Evolutionary conservation across 1,139 yeast genomes (phyloP).

Genomic region (Lodderomyces oxycetoniae): DNA sequence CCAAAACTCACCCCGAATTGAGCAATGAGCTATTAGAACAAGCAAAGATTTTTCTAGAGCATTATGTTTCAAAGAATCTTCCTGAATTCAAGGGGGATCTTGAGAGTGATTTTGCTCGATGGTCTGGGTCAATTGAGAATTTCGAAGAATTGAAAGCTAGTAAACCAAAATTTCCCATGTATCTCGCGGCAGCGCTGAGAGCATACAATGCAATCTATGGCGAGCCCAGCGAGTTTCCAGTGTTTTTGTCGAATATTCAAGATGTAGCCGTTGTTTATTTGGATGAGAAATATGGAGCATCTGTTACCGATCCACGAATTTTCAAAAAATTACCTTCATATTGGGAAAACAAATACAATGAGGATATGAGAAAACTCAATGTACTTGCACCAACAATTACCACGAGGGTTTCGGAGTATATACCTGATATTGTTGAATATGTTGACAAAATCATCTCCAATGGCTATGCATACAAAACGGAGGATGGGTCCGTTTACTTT

Average conservation of each 20-base stretch:
- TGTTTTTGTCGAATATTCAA: constrained; percentile 50
- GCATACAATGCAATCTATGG: constrained; percentile 46
- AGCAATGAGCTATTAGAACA: constrained; percentile 34
- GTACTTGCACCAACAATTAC: constrained; percentile 82
- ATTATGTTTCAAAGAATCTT: constrained; percentile 56
- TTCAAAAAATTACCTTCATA: constrained; percentile 79
- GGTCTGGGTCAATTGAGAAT: constrained; percentile 48
- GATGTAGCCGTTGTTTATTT: constrained; percentile 72
- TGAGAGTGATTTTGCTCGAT: constrained; percentile 40
- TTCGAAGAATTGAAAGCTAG: constrained; percentile 44
- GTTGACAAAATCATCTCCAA: constrained; percentile 69
- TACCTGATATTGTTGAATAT: constrained; percentile 83
- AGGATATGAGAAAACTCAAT: constrained; percentile 80
- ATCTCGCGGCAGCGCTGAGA: constrained; percentile 55
- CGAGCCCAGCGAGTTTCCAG: neutral
- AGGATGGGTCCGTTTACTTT: constrained; percentile 91
- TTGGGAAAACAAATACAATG: constrained; percentile 84
- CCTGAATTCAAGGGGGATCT: constrained; percentile 32
- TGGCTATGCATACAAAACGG: constrained; percentile 80
- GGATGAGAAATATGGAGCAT: constrained; percentile 67
- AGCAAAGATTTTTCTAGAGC: constrained; percentile 40
- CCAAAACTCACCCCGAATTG: constrained; percentile 27
- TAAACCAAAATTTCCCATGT: constrained; percentile 85
- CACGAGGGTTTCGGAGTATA: constrained; percentile 94
- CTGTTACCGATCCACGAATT: constrained; percentile 78